phyloP scores from a whole-genome alignment of 2,329 filamentous ascomycete species.

The Pseudocercospora pini-densiflorae region DNA sequence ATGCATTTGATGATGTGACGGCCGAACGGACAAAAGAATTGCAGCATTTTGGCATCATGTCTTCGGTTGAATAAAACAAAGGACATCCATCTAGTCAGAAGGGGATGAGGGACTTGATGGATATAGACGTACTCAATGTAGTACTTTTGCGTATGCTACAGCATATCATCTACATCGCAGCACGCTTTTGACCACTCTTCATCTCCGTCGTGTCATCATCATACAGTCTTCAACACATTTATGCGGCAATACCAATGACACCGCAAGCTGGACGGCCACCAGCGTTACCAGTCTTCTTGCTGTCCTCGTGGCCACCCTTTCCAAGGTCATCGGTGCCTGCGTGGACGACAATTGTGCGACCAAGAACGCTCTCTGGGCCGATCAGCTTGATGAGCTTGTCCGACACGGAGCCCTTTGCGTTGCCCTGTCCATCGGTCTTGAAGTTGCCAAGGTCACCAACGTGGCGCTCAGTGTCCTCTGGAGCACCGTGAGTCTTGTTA shows the following conservation, averaged over 20 bases:
- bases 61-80: not conserved
- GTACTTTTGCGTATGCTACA: conserved; percentile 7
- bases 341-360: conserved; percentile 94
- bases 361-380: conserved; percentile 91
- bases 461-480: conserved; percentile 81
- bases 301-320: conserved; percentile 89
- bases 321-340: conserved; percentile 96
- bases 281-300: conserved; percentile 98
- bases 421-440: conserved; percentile 91
- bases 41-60: not conserved
- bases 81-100: not conserved
- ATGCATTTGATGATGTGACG: not conserved
- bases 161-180: conserved; percentile 9
- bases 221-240: conserved; percentile 20
- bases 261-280: conserved; percentile 93
- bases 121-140: conserved; percentile 4
- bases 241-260: conserved; percentile 45
- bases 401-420: conserved; percentile 76
- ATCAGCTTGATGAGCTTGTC: conserved; percentile 95
- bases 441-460: conserved; percentile 98
- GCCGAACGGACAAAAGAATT: not conserved
- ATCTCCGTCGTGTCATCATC: conserved; percentile 26
- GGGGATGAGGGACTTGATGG: not conserved
- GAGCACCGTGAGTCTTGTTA: conserved; percentile 89
- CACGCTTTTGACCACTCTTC: conserved; percentile 15